A percentile compares a stretch with the other conserved stretches of the same genome.
Evolutionary conservation across 2,329 filamentous ascomycete species (phyloP).

Genomic region (Colletotrichum shisoi): DNA sequence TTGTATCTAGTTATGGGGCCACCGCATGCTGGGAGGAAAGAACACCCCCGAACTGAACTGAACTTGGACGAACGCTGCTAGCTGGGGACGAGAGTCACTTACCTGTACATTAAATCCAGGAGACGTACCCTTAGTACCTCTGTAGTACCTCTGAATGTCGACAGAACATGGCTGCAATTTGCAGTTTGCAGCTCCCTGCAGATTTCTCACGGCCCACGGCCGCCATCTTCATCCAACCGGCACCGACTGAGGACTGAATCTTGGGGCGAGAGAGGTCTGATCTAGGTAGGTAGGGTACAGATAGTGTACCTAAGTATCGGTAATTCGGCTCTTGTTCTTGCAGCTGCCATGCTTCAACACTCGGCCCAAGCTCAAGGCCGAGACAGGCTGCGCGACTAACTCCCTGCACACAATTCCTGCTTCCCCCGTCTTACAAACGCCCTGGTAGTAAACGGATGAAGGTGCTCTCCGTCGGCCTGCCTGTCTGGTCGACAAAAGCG

Average conservation of each 20-base stretch:
- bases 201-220: neutral
- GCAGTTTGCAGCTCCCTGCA: neutral
- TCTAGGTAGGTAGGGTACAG: too few relatives aligned
- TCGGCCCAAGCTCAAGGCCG: too few relatives aligned
- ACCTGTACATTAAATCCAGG: too few relatives aligned
- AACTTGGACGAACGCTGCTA: neutral
- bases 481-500: too few relatives aligned
- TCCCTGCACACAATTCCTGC: too few relatives aligned
- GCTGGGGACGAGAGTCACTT: neutral
- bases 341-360: too few relatives aligned
- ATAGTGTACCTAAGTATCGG: neutral
- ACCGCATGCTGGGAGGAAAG: slow-evolving; percentile 7
- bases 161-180: neutral
- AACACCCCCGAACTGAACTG: neutral
- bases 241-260: slow-evolving; percentile 1
- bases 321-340: neutral
- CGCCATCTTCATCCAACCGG: neutral
- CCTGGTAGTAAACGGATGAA: too few relatives aligned
- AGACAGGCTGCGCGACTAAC: too few relatives aligned
- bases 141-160: neutral
- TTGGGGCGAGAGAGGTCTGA: slow-evolving; percentile 4
- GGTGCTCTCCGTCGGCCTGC: too few relatives aligned
- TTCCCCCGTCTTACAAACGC: too few relatives aligned
- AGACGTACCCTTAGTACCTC: too few relatives aligned
- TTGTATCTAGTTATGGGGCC: neutral